phyloP scores from a whole-genome alignment of 495 filamentous ascomycete genomes.

The Talaromyces nanjingensis region DNA sequence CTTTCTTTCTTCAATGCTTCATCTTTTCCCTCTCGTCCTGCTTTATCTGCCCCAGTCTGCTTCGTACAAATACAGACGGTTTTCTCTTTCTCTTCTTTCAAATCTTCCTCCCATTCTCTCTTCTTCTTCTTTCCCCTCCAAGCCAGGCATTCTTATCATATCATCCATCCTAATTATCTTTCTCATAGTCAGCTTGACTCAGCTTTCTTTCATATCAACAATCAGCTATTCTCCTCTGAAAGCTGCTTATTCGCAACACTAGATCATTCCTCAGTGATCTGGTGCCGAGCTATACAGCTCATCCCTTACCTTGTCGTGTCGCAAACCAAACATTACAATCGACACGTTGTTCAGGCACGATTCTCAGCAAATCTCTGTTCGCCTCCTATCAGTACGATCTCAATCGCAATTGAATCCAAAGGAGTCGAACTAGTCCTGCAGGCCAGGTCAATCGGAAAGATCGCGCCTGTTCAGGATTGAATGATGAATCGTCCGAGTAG shows the following conservation, averaged over 20 bases:
- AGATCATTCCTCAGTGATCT: not conserved
- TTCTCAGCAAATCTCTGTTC: not conserved
- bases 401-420: not conserved
- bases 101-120: constrained; percentile 5
- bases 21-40: constrained; percentile 8
- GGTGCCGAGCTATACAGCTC: not conserved
- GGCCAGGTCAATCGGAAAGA: not conserved
- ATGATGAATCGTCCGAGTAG: not conserved
- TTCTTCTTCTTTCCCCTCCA: not conserved
- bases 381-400: not conserved
- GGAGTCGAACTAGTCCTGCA: not conserved
- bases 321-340: not conserved
- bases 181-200: not conserved
- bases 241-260: not conserved
- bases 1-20: not conserved
- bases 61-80: constrained; percentile 7
- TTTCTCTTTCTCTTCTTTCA: constrained; percentile 5
- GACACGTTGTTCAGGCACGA: not conserved
- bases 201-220: not conserved
- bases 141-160: not conserved
- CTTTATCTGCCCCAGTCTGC: constrained; percentile 13
- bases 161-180: not conserved
- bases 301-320: not conserved
- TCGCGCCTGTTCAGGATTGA: not conserved
- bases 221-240: not conserved